phyloP scores from a whole-genome alignment of 1,139 yeast species.

The Candida freyschussii region DNA sequence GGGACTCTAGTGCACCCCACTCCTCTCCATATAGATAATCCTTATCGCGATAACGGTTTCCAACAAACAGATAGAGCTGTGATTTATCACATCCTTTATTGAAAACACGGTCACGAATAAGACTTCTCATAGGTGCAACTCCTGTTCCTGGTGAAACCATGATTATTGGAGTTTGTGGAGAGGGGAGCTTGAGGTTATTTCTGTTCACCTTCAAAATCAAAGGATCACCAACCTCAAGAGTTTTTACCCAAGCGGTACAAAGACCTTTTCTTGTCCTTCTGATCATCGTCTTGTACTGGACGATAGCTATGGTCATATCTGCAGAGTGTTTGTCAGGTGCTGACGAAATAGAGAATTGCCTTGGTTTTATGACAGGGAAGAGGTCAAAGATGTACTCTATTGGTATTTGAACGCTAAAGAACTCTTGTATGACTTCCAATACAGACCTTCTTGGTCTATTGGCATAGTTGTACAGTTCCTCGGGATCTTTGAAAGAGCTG shows the following conservation, averaged over 20 bases:
- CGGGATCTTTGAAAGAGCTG: slow-evolving; percentile 62
- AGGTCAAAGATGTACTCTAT: slow-evolving; percentile 68
- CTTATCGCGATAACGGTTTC: slow-evolving; percentile 61
- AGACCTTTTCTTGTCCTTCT: slow-evolving; percentile 74
- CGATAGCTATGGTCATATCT: slow-evolving; percentile 69
- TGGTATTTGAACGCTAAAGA: slow-evolving; percentile 69
- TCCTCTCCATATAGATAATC: slow-evolving; percentile 63
- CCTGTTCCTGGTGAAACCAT: slow-evolving; percentile 92
- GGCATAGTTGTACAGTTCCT: slow-evolving; percentile 83
- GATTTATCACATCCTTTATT: slow-evolving; percentile 23
- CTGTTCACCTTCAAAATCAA: slow-evolving; percentile 54
- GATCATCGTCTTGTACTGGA: slow-evolving; percentile 79
- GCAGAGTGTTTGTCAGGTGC: slow-evolving; percentile 34
- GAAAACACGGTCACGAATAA: slow-evolving; percentile 40
- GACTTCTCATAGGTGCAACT: slow-evolving; percentile 78
- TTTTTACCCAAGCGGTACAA: slow-evolving; percentile 73
- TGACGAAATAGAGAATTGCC: slow-evolving; percentile 82
- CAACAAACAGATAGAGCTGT: slow-evolving; percentile 57
- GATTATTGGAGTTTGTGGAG: slow-evolving; percentile 47
- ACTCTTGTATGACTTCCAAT: slow-evolving; percentile 78
- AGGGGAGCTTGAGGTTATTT: slow-evolving; percentile 37
- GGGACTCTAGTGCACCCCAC: slow-evolving; percentile 39
- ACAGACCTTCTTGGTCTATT: slow-evolving; percentile 87
- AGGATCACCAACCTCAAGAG: slow-evolving; percentile 41
- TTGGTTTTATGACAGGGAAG: slow-evolving; percentile 72